Evolutionary conservation across 2,329 filamentous ascomycete species (phyloP).

Genomic region (Penicillium sp.): DNA sequence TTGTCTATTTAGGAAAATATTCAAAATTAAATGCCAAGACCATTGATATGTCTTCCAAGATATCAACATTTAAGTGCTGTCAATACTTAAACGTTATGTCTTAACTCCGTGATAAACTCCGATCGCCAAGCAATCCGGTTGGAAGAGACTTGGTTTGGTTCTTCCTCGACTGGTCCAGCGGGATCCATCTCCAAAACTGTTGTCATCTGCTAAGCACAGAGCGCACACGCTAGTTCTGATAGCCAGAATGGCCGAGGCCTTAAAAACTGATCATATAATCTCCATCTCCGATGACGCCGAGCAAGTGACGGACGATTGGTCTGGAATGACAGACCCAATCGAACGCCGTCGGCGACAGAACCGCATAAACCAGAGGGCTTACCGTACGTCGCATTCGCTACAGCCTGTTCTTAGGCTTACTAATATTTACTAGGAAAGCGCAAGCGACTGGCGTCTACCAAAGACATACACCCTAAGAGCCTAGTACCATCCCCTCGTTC

Average conservation of each 20-base stretch:
- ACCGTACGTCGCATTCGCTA: constrained; percentile 16
- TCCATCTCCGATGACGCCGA: background rate
- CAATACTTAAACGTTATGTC: background rate
- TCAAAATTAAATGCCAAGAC: too few relatives aligned
- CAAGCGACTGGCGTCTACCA: constrained; percentile 16
- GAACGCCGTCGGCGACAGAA: constrained; percentile 32
- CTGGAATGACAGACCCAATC: constrained; percentile 24
- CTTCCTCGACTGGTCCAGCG: background rate
- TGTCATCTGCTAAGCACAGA: background rate
- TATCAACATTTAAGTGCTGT: background rate
- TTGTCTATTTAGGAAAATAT: background rate
- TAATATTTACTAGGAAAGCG: constrained; percentile 16
- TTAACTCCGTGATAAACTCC: background rate
- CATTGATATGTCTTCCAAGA: background rate
- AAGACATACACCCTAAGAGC: constrained; percentile 15
- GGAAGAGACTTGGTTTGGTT: background rate
- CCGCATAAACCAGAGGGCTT: constrained; percentile 32
- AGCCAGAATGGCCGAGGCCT: constrained; percentile 4
- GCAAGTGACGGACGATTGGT: constrained; percentile 24
- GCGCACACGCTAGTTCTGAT: background rate
- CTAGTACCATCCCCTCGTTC: constrained; percentile 2
- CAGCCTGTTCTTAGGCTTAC: background rate
- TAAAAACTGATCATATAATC: background rate
- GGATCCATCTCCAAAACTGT: background rate
- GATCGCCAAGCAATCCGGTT: background rate